phyloP scores from a whole-genome alignment of 345 rosid genomes.

The Geranium brycei region DNA sequence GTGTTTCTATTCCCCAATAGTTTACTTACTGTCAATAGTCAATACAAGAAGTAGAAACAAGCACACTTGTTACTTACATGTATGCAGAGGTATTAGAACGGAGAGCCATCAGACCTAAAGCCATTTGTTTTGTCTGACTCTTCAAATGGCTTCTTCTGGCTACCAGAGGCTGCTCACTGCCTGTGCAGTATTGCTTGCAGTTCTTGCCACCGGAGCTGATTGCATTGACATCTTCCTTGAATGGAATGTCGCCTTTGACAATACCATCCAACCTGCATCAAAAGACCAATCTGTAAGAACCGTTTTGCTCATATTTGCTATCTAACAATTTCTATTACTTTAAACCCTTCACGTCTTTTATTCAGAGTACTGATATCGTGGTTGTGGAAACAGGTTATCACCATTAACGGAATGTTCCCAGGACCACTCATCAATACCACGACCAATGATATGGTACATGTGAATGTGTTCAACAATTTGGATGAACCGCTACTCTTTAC shows the following conservation, averaged over 20 bases:
- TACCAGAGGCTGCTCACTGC: constrained; percentile 3
- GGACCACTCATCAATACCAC: constrained; percentile 57
- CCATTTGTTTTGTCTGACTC: not conserved
- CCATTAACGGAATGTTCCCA: constrained; percentile 53
- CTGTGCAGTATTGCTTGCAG: constrained; percentile 8
- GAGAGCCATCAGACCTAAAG: not conserved
- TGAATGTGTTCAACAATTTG: constrained; percentile 41
- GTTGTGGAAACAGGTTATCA: constrained; percentile 26
- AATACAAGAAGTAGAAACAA: too few species aligned
- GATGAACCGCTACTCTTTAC: constrained; percentile 60
- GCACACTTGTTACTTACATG: too few species aligned
- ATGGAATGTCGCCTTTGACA: constrained; percentile 31
- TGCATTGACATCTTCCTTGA: constrained; percentile 27
- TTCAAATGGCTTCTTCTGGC: constrained; percentile 19
- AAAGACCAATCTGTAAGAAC: constrained; percentile 24
- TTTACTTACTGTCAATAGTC: too few species aligned
- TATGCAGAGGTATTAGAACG: too few species aligned
- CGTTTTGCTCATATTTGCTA: too few species aligned
- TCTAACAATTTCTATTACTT: too few species aligned
- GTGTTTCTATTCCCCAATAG: too few species aligned
- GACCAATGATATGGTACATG: constrained; percentile 29
- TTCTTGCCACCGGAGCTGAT: not conserved
- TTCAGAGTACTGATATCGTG: not conserved
- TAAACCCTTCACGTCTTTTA: too few species aligned
- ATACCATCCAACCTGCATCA: constrained; percentile 14